phyloP scores from a whole-genome alignment of 2,329 filamentous ascomycete genomes.

The Xylaria sp. region DNA sequence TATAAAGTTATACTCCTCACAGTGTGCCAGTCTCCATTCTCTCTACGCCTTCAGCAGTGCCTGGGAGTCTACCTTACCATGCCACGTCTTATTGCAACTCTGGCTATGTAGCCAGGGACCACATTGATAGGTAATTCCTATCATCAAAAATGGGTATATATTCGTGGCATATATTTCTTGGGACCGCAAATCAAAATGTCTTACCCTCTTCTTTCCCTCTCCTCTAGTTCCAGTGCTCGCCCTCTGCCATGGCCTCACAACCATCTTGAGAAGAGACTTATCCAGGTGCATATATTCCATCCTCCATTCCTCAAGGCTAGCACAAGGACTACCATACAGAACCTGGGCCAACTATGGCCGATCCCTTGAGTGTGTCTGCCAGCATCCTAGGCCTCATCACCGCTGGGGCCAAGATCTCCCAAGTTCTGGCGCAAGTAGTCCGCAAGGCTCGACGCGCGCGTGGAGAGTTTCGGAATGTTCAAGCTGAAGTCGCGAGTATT shows the following conservation, averaged over 20 bases:
- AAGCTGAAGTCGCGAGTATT: neutral
- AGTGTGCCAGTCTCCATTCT: too few species aligned
- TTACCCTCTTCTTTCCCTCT: neutral
- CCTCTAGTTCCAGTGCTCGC: neutral
- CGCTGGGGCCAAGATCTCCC: constrained; percentile 1
- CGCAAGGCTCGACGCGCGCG: neutral
- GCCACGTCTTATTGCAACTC: neutral
- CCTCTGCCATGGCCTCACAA: neutral
- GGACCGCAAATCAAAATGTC: neutral
- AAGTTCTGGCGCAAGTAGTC: neutral
- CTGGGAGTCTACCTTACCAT: neutral
- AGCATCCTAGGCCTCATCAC: neutral
- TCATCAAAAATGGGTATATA: too few species aligned
- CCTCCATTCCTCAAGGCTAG: neutral
- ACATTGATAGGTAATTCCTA: too few species aligned
- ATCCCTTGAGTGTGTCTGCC: neutral
- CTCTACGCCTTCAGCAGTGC: too few species aligned
- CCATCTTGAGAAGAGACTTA: neutral
- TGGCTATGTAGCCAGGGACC: neutral
- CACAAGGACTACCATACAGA: neutral
- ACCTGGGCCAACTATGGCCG: neutral
- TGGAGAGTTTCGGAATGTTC: neutral
- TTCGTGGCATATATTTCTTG: too few species aligned
- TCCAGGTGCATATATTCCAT: neutral
- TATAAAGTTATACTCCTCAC: too few species aligned